These are phyloP conservation scores for Aspergillus niger DNA, from an alignment of 2,329 filamentous ascomycete species.

Conservation along the genomic window DNA sequence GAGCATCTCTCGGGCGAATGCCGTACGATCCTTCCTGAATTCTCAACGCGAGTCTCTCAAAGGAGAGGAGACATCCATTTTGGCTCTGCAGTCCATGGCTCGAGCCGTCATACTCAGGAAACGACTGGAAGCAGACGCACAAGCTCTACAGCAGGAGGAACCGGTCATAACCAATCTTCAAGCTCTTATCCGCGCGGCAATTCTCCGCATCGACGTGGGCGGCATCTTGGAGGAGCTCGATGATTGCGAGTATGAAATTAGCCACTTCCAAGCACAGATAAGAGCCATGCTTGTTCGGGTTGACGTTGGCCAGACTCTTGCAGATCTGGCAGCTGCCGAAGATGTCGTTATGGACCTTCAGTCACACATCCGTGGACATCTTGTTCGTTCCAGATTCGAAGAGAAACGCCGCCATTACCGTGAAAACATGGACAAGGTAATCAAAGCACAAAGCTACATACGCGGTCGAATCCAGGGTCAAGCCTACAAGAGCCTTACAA, in stretches of 20 bases:
- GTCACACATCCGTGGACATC: constrained; percentile 68
- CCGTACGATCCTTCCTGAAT: constrained; percentile 35
- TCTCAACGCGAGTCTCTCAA: constrained; percentile 43
- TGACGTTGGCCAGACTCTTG: constrained; percentile 71
- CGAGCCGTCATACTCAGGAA: constrained; percentile 45
- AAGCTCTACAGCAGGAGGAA: constrained; percentile 35
- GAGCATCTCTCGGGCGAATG: constrained; percentile 35
- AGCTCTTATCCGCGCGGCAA: constrained; percentile 43
- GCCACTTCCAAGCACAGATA: constrained; percentile 71
- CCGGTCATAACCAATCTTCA: constrained; percentile 40
- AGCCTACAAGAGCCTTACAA: constrained; percentile 95
- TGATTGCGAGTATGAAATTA: constrained; percentile 66
- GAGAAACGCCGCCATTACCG: constrained; percentile 88
- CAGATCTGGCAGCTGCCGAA: constrained; percentile 79
- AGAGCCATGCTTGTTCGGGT: constrained; percentile 78
- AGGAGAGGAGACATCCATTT: constrained; percentile 46
- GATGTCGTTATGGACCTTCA: constrained; percentile 75
- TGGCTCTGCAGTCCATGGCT: constrained; percentile 55
- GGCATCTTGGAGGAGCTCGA: constrained; percentile 68
- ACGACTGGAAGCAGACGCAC: constrained; percentile 32
- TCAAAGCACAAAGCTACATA: constrained; percentile 98
- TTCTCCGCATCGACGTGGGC: constrained; percentile 44
- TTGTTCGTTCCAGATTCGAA: constrained; percentile 73
- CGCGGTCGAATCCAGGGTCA: constrained; percentile 94
- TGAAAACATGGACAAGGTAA: constrained; percentile 97